phyloP scores from a whole-genome alignment of 2,329 filamentous ascomycete genomes.

The Aspergillus fischeri region DNA sequence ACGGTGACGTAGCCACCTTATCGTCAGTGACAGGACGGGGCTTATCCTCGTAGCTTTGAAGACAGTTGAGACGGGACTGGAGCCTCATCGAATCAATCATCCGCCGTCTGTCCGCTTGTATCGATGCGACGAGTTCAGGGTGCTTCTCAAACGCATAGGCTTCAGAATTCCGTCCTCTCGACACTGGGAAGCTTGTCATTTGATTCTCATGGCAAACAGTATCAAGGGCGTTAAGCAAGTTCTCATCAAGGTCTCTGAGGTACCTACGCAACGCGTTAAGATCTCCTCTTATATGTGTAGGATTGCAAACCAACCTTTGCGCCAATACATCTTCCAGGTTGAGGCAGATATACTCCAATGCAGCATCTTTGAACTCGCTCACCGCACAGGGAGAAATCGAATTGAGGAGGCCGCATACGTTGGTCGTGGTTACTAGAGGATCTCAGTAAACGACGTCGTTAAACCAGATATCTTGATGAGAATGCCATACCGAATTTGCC shows the following conservation, averaged over 20 bases:
- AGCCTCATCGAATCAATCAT: conserved; percentile 75
- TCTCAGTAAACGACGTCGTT: conserved; percentile 16
- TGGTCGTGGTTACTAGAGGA: conserved; percentile 67
- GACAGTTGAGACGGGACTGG: conserved; percentile 58
- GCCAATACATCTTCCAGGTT: conserved; percentile 91
- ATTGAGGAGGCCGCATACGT: conserved; percentile 80
- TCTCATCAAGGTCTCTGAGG: conserved; percentile 78
- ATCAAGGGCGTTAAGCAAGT: conserved; percentile 78
- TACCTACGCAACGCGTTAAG: conserved; percentile 45
- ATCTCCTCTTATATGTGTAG: not conserved
- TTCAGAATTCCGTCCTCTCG: conserved; percentile 70
- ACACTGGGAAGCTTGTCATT: conserved; percentile 69
- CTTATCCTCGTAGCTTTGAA: conserved; percentile 63
- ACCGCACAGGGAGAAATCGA: conserved; percentile 80
- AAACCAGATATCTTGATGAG: conserved; percentile 7
- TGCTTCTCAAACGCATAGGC: conserved; percentile 42
- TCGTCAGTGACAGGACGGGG: conserved; percentile 62
- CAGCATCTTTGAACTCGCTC: conserved; percentile 79
- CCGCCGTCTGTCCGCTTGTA: conserved; percentile 49
- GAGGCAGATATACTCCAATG: conserved; percentile 84
- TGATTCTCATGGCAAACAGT: conserved; percentile 78
- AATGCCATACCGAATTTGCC: conserved; percentile 63
- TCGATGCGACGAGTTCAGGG: conserved; percentile 39
- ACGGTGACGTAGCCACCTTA: conserved; percentile 50
- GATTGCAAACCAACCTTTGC: conserved; percentile 55